These are phyloP conservation scores for Talaromyces ruber DNA, from an alignment of 495 filamentous ascomycete genomes.

Conservation along the genomic window DNA sequence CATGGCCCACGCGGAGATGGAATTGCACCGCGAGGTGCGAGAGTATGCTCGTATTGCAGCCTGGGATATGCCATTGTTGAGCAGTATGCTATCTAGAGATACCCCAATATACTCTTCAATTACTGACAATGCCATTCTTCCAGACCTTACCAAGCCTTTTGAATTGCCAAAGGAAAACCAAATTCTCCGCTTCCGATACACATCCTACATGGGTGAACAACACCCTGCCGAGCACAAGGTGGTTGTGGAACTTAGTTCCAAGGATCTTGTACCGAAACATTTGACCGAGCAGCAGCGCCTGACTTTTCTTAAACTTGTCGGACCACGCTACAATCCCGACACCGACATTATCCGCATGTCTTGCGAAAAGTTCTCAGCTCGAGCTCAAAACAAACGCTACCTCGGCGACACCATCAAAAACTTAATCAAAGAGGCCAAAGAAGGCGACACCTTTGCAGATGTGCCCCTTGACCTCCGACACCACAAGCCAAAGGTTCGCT, in stretches of 20 bases:
- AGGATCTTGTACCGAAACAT: slow-evolving; percentile 50
- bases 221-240: slow-evolving; percentile 92
- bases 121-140: slow-evolving; percentile 8
- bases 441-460: slow-evolving; percentile 79
- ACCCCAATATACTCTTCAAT: slow-evolving; percentile 12
- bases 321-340: slow-evolving; percentile 82
- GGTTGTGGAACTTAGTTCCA: slow-evolving; percentile 75
- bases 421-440: slow-evolving; percentile 69
- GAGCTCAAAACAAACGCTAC: slow-evolving; percentile 94
- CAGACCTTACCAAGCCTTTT: slow-evolving; percentile 79
- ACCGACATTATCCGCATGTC: slow-evolving; percentile 82
- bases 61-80: slow-evolving; percentile 93
- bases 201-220: slow-evolving; percentile 89
- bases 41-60: slow-evolving; percentile 80
- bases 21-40: slow-evolving; percentile 80
- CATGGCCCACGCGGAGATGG: slow-evolving; percentile 75
- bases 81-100: slow-evolving; percentile 49
- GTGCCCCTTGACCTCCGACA: slow-evolving; percentile 87
- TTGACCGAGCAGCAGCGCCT: slow-evolving; percentile 57
- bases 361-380: slow-evolving; percentile 77
- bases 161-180: slow-evolving; percentile 52
- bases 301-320: slow-evolving; percentile 83
- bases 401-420: slow-evolving; percentile 68
- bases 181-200: slow-evolving; percentile 88
- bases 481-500: slow-evolving; percentile 58